These are phyloP conservation scores for Coniochaeta hoffmannii DNA, from an alignment of 2,329 filamentous ascomycete species.

Conservation along the genomic window DNA sequence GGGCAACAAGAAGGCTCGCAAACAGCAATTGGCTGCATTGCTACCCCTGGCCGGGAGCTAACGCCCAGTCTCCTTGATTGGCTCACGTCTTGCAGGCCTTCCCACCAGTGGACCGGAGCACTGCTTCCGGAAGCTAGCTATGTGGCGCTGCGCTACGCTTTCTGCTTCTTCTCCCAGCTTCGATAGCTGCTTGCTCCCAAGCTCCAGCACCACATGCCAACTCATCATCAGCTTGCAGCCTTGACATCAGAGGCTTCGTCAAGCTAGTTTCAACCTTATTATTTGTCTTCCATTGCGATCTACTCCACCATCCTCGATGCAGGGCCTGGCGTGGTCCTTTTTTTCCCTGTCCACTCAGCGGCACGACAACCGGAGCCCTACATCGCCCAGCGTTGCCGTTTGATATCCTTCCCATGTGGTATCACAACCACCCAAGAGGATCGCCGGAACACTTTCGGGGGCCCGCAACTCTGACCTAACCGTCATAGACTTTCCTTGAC, in stretches of 20 bases:
- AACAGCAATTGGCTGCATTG: not conserved
- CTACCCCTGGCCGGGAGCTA: not conserved
- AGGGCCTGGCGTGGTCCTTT: too few species aligned
- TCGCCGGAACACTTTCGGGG: not conserved
- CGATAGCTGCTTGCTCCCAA: too few species aligned
- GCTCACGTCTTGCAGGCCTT: not conserved
- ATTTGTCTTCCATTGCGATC: too few species aligned
- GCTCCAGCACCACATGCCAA: too few species aligned
- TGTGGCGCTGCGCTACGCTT: not conserved
- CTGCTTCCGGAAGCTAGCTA: not conserved
- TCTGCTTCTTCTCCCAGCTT: too few species aligned
- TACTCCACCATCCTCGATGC: too few species aligned
- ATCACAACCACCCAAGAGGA: not conserved
- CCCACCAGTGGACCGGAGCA: not conserved
- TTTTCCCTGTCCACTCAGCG: too few species aligned
- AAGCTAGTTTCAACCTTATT: too few species aligned
- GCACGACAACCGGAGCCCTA: too few species aligned
- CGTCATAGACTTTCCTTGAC: not conserved
- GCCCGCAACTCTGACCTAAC: not conserved
- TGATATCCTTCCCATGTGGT: not conserved
- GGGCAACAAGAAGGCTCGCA: not conserved
- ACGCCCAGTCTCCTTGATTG: not conserved
- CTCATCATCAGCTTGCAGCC: too few species aligned
- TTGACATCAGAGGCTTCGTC: too few species aligned
- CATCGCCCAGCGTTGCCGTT: too few species aligned